These are phyloP conservation scores for Agarophyton chilense DNA, from an alignment of 23 red algal genomes.

Conservation along the genomic window DNA sequence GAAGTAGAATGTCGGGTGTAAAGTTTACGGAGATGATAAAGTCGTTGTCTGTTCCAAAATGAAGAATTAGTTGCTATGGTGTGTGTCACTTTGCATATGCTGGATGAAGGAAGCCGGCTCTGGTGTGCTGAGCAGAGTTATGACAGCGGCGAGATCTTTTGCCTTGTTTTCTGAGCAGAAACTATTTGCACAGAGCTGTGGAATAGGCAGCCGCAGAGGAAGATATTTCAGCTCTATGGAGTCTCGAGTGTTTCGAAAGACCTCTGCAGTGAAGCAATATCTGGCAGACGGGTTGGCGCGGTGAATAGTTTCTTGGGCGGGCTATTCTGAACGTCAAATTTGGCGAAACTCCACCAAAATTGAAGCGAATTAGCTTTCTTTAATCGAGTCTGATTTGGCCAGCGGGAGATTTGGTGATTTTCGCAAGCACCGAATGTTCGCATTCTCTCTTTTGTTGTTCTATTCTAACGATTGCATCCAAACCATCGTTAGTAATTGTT, in stretches of 20 bases:
- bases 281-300: too few species aligned
- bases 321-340: too few species aligned
- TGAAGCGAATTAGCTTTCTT: too few species aligned
- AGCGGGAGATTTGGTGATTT: too few species aligned
- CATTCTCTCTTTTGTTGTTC: too few species aligned
- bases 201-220: neutral
- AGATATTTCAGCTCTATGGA: neutral
- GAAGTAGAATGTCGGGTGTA: neutral
- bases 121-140: neutral
- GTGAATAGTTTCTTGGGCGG: too few species aligned
- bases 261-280: too few species aligned
- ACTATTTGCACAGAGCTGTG: neutral
- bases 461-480: too few species aligned
- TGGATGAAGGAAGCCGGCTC: neutral
- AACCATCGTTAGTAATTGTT: too few species aligned
- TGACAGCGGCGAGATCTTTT: neutral
- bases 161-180: neutral
- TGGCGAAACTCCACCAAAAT: too few species aligned
- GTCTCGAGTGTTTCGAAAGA: neutral
- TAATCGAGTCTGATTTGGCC: too few species aligned
- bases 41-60: neutral
- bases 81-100: neutral
- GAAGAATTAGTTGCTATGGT: neutral
- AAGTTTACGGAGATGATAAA: slow-evolving; percentile 36
- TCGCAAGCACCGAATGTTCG: too few species aligned